Conservation (phyloP, 192 early-diverging fungal genomes). For the Backusella morwellensis region DNA sequence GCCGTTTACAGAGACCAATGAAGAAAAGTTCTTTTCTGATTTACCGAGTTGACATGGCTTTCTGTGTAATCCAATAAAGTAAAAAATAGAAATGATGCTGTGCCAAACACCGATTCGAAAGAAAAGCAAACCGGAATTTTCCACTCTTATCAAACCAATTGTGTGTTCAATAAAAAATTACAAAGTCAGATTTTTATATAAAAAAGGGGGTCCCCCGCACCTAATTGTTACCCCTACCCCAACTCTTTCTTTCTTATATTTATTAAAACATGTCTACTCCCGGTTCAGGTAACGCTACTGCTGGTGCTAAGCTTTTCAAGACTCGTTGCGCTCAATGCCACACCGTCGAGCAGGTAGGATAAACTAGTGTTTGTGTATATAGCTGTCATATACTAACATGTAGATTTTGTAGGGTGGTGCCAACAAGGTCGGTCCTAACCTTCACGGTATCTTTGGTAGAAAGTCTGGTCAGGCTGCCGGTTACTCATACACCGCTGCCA, state of each 20-base stretch:
- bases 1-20: neutral
- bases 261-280: constrained; percentile 16
- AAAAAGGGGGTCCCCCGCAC: neutral
- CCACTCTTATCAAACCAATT: neutral
- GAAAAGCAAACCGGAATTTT: neutral
- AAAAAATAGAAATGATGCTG: neutral
- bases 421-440: constrained; percentile 97
- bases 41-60: neutral
- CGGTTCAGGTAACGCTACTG: constrained; percentile 34
- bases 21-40: neutral
- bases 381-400: neutral
- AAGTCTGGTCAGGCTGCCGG: constrained; percentile 83
- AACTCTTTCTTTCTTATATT: neutral
- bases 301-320: constrained; percentile 76
- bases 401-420: constrained; percentile 56
- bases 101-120: neutral
- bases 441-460: constrained; percentile 90
- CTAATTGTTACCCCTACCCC: neutral
- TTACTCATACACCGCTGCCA: constrained; percentile 92
- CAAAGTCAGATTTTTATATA: neutral
- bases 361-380: neutral
- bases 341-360: constrained; percentile 72
- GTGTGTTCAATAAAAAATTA: neutral
- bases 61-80: neutral
- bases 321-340: constrained; percentile 99